Evolutionary conservation across 2,329 filamentous ascomycete species (phyloP), one percentile per base, ranked within the genome.

Genomic region (Neonectria faginata): DNA sequence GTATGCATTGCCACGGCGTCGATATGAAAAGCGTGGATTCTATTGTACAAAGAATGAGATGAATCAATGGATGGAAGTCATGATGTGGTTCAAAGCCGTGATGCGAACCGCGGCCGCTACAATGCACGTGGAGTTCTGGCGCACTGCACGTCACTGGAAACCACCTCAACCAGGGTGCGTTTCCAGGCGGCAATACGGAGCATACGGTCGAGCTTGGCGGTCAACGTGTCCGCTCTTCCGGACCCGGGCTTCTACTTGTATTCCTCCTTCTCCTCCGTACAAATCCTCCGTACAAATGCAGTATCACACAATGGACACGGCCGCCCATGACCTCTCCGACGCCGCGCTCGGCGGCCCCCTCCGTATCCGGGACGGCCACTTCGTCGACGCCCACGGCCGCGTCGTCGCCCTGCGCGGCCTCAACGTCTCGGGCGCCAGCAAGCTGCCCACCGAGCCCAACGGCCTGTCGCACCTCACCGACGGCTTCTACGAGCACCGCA

Each of bases 381-480:
- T 82, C 54, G 60, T 77, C 54, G 80, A 82, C 48, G 65, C 58
- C 33, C 68, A 80, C 60, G 74, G 77, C n/a, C 79, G 80, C 58
- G 75, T 76, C n/a, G 67, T 82, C 47, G 73, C 74, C 14, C 71
- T 82, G 33, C 80, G 79, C n/a, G 80, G 80, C 4, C 76, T 81
- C 55, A 82, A 82, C 68, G 76, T 82, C 42, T 79, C 79, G 3
- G 80, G 79, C 39, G 77, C 77, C 41, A 80, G 78, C 68, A 82
- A 82, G 68, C 68, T 79, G 41, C 80, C 80, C 16, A 79, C 74
- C n/a, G 61, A 65, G 41, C 78, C 78, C 3, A 76, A 78, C 44
- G 78, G 78, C 45, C 71, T 80, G 10, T 77, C 79, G 7, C 78
- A 80, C 63, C 77, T 81, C 39, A 78, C 78, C 42, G 73, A 80